Conservation (phyloP, 257 asterid genomes). For the Anisodus acutangulus region DNA sequence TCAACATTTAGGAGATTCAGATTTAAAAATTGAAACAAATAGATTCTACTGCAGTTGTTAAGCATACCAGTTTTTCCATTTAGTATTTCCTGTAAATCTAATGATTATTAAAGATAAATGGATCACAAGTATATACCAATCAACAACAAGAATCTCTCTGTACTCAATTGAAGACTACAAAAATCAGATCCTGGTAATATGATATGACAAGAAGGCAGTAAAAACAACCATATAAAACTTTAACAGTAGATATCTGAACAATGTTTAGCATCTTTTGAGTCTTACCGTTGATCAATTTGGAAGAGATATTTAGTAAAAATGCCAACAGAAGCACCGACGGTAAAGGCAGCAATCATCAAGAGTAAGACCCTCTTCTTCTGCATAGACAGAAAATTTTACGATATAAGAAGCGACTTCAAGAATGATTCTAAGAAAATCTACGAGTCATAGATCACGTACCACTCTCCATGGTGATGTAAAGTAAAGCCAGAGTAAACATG, state of each 20-base stretch:
- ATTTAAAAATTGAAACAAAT: neutral
- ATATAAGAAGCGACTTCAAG: neutral
- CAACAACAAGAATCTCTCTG: neutral
- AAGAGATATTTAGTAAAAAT: neutral
- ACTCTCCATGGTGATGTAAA: neutral
- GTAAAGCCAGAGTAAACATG: neutral
- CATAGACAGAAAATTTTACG: neutral
- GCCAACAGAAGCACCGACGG: constrained; percentile 13
- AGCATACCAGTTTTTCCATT: neutral
- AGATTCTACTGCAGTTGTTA: neutral
- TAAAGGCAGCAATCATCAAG: neutral
- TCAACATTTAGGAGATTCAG: neutral
- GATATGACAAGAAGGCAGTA: constrained; percentile 6
- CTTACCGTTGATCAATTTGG: neutral
- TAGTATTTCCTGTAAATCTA: neutral
- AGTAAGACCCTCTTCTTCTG: neutral
- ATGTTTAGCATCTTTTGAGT: neutral
- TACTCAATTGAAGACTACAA: neutral
- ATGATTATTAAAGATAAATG: neutral
- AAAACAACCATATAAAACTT: neutral
- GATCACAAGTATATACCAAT: constrained; percentile 18
- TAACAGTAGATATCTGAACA: constrained; percentile 17
- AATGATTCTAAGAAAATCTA: neutral
- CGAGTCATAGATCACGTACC: neutral
- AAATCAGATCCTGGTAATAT: neutral